Evolutionary conservation across 2,329 filamentous ascomycete species (phyloP).

Genomic region (Hymenoscyphus albidus): DNA sequence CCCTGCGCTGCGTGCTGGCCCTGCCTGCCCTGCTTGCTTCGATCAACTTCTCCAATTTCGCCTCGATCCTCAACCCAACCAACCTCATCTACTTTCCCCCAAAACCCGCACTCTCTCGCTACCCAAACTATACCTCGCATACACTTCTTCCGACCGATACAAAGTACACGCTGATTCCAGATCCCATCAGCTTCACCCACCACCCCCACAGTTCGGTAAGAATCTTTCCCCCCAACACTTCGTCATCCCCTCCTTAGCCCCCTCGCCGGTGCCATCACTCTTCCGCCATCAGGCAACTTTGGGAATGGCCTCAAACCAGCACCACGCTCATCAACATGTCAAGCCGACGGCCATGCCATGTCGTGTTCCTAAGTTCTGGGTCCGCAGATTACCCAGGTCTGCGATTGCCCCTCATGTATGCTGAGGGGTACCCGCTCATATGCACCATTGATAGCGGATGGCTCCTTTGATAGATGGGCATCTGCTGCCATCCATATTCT

Average conservation of each 20-base stretch:
- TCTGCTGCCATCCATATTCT: slow-evolving; percentile 5
- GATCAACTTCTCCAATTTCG: slow-evolving; percentile 27
- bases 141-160: slow-evolving; percentile 8
- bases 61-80: slow-evolving; percentile 21
- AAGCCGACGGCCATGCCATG: not conserved
- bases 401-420: slow-evolving; percentile 27
- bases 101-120: slow-evolving; percentile 4
- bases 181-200: not conserved
- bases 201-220: slow-evolving; percentile 27
- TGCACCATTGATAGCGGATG: slow-evolving; percentile 9
- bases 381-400: slow-evolving; percentile 6
- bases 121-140: slow-evolving; percentile 20
- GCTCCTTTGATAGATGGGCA: not conserved
- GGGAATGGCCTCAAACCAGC: not conserved
- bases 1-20: slow-evolving; percentile 10
- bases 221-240: slow-evolving; percentile 23
- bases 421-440: slow-evolving; percentile 29
- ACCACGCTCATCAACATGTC: not conserved
- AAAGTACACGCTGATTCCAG: not conserved
- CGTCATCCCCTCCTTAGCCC: slow-evolving; percentile 27
- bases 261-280: slow-evolving; percentile 11
- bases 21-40: slow-evolving; percentile 16
- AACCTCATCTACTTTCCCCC: slow-evolving; percentile 12
- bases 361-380: not conserved
- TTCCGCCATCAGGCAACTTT: slow-evolving; percentile 6